A percentile compares a stretch with the other conserved stretches of the same genome.
phyloP scores from a whole-genome alignment of 805 yeast species.

The Kodamaea nitidulidarum region DNA sequence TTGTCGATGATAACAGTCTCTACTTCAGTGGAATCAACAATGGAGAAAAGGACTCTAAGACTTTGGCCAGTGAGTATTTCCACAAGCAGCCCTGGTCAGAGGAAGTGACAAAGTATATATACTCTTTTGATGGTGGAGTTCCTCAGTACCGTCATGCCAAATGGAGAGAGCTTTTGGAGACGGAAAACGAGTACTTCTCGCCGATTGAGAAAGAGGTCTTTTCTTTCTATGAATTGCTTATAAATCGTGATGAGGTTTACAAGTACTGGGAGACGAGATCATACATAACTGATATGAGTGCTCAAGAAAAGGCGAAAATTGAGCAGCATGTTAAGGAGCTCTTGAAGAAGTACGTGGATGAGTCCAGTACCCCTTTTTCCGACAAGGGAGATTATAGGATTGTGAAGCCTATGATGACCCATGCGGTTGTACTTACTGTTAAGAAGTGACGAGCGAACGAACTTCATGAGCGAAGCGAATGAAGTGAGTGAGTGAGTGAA shows the following conservation, averaged over 20 bases:
- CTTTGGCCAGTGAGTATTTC: conserved; percentile 15
- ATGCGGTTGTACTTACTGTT: conserved; percentile 10
- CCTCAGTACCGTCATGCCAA: conserved; percentile 52
- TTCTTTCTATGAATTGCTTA: conserved; percentile 24
- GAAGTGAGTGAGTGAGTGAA: too few species aligned
- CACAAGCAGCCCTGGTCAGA: conserved; percentile 34
- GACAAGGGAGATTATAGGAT: conserved; percentile 7
- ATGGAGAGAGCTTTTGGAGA: conserved; percentile 42
- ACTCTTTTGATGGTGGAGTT: conserved; percentile 38
- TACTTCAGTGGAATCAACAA: conserved; percentile 7
- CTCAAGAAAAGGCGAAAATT: conserved; percentile 30
- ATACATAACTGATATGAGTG: conserved; percentile 45
- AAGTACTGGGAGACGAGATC: conserved; percentile 53
- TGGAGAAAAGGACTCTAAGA: conserved; percentile 6
- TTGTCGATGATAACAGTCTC: conserved; percentile 8
- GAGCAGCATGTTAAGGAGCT: conserved; percentile 28
- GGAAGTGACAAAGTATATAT: conserved; percentile 29
- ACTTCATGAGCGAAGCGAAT: too few species aligned
- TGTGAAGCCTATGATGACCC: conserved; percentile 13
- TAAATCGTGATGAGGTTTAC: conserved; percentile 36
- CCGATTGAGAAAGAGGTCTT: conserved; percentile 31
- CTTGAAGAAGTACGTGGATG: conserved; percentile 14
- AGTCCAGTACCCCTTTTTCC: background rate
- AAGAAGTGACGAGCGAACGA: conserved; percentile 1
- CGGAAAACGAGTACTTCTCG: conserved; percentile 29